Evolutionary conservation across 768 basidiomycete genomes (phyloP).

Genomic region (Psilocybe azurescens): DNA sequence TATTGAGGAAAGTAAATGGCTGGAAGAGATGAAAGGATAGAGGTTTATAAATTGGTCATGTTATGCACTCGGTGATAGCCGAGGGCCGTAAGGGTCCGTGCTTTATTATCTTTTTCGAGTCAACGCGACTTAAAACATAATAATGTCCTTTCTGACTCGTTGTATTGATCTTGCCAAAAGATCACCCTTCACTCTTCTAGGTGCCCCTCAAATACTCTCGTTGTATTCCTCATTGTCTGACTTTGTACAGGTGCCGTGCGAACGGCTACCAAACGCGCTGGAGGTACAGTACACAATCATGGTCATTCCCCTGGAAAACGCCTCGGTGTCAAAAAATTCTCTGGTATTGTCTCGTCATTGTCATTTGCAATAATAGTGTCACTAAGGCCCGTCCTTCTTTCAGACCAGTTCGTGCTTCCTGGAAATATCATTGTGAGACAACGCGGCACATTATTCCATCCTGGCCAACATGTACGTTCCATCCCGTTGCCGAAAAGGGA

Average conservation of each 20-base stretch:
- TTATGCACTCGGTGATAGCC: conserved; percentile 49
- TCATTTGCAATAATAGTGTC: not conserved
- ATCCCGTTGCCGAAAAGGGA: not conserved
- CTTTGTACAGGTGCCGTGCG: conserved; percentile 70
- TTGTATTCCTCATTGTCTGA: conserved; percentile 4
- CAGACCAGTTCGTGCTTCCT: conserved; percentile 91
- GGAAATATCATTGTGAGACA: conserved; percentile 98
- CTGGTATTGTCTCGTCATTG: conserved; percentile 54
- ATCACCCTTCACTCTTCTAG: conserved; percentile 57
- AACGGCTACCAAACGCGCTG: conserved; percentile 96
- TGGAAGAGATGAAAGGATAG: conserved; percentile 16
- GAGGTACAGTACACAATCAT: conserved; percentile 92
- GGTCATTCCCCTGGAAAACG: conserved; percentile 93
- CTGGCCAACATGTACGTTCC: conserved; percentile 85
- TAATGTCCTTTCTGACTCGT: conserved; percentile 55
- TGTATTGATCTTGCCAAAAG: conserved; percentile 37
- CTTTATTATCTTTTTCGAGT: conserved; percentile 32
- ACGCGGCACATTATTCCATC: conserved; percentile 90
- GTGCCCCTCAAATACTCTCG: conserved; percentile 26
- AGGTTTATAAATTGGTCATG: conserved; percentile 28
- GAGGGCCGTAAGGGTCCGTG: conserved; percentile 28
- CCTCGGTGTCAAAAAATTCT: conserved; percentile 95
- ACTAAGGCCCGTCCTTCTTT: conserved; percentile 16
- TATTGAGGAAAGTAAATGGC: conserved; percentile 26
- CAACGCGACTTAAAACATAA: conserved; percentile 11